Conservation (phyloP, 805 yeast species). For the Tetrapisispora iriomotensis region DNA sequence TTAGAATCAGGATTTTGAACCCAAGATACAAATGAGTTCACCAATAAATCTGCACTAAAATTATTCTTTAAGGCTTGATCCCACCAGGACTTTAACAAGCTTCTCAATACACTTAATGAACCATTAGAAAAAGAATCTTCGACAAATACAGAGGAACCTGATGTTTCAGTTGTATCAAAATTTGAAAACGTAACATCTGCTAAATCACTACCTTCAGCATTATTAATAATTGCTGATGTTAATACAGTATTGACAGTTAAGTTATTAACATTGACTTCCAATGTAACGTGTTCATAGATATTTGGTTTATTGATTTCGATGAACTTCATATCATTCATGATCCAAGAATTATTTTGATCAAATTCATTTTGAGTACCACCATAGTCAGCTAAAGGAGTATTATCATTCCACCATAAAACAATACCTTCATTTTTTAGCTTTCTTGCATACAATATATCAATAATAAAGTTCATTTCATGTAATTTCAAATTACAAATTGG, state of each 20-base stretch:
- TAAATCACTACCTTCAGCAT: constrained; percentile 77
- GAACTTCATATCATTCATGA: constrained; percentile 50
- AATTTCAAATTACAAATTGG: constrained; percentile 79
- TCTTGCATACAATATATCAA: constrained; percentile 83
- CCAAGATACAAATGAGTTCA: constrained; percentile 78
- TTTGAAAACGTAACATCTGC: constrained; percentile 38
- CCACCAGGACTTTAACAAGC: constrained; percentile 86
- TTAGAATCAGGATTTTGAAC: constrained; percentile 64
- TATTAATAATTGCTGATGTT: constrained; percentile 74
- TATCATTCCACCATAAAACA: constrained; percentile 89
- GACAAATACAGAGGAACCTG: constrained; percentile 36
- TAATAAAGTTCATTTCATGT: constrained; percentile 68
- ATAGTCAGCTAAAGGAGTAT: constrained; percentile 61
- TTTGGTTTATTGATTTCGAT: constrained; percentile 72
- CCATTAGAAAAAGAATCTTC: constrained; percentile 76
- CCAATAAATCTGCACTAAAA: constrained; percentile 69
- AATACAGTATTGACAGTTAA: constrained; percentile 78
- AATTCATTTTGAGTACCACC: constrained; percentile 72
- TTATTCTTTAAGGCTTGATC: constrained; percentile 67
- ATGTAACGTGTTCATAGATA: constrained; percentile 61
- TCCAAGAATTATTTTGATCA: constrained; percentile 30
- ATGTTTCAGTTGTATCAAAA: constrained; percentile 16
- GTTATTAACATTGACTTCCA: constrained; percentile 73
- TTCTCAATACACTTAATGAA: constrained; percentile 59
- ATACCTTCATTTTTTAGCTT: constrained; percentile 52